These are phyloP conservation scores for Aspergillus amoenus DNA, from an alignment of 2,329 filamentous ascomycete genomes.

Conservation along the genomic window DNA sequence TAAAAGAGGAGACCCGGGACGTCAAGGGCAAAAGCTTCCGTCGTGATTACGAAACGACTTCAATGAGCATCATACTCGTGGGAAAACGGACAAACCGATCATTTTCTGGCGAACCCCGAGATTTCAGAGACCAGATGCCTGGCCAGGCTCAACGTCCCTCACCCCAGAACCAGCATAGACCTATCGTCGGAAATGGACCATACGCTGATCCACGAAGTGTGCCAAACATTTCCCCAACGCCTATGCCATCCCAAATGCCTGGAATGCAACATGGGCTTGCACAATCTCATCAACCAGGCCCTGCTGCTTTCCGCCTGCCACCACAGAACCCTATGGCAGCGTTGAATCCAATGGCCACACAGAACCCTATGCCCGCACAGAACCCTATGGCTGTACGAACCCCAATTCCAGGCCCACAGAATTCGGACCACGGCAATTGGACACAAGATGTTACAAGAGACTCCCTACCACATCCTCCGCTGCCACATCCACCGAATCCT, in stretches of 20 bases:
- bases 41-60: conserved; percentile 31
- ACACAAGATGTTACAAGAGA: neutral
- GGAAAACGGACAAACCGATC: conserved; percentile 24
- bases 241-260: conserved; percentile 4
- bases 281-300: neutral
- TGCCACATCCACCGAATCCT: neutral
- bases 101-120: conserved; percentile 14
- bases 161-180: conserved; percentile 5
- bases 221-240: neutral
- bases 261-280: conserved; percentile 12
- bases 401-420: neutral
- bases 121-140: conserved; percentile 12
- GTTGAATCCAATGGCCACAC: no score
- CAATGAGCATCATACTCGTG: conserved; percentile 36
- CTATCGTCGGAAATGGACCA: neutral
- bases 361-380: no score
- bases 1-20: conserved; percentile 29
- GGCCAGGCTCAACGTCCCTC: conserved; percentile 3
- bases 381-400: neutral
- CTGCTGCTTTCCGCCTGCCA: conserved; percentile 3
- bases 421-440: conserved; percentile 9
- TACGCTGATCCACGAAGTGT: conserved; percentile 5
- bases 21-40: conserved; percentile 28
- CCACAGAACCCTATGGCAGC: conserved; percentile 3
- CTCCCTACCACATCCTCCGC: neutral